Conservation (phyloP, 2,329 filamentous ascomycete species). For the Colletotrichum costaricense region DNA sequence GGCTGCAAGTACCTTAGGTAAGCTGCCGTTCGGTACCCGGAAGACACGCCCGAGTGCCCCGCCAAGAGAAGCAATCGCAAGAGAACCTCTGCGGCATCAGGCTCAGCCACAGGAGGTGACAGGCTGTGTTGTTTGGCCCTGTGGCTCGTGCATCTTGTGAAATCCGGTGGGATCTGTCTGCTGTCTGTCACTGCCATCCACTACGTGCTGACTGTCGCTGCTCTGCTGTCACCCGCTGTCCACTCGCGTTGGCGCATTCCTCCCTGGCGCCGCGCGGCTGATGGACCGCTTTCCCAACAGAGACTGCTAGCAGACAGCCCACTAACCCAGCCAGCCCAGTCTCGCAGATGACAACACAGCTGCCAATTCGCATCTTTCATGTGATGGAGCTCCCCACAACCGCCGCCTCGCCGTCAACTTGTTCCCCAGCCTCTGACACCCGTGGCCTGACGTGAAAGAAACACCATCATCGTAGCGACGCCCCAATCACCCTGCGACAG, state of each 20-base stretch:
- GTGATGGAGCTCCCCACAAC: constrained; percentile 36
- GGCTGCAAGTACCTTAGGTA: not conserved
- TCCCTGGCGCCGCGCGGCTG: constrained; percentile 32
- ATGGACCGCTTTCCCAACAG: constrained; percentile 23
- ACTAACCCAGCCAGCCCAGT: constrained; percentile 2
- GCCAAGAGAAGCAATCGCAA: constrained; percentile 13
- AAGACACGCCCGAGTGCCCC: not conserved
- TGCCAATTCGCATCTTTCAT: constrained; percentile 33
- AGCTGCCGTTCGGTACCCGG: not conserved
- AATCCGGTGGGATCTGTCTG: constrained; percentile 16
- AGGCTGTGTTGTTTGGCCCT: constrained; percentile 17
- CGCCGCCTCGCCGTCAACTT: constrained; percentile 8
- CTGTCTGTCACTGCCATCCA: not conserved
- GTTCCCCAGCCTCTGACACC: constrained; percentile 3
- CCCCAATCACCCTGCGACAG: not conserved
- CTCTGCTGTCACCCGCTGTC: constrained; percentile 17
- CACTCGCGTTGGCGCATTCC: constrained; percentile 29
- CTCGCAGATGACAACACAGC: constrained; percentile 19
- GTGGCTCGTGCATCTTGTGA: constrained; percentile 22
- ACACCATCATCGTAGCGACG: constrained; percentile 20
- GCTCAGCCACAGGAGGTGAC: constrained; percentile 18
- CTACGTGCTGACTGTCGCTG: not conserved
- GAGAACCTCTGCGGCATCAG: not conserved
- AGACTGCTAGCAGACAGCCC: constrained; percentile 10
- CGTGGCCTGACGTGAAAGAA: constrained; percentile 26